Evolutionary conservation across 2,329 filamentous ascomycete genomes (phyloP), one percentile per base, ranked within the genome.

Genomic region (Monosporascus sp.): DNA sequence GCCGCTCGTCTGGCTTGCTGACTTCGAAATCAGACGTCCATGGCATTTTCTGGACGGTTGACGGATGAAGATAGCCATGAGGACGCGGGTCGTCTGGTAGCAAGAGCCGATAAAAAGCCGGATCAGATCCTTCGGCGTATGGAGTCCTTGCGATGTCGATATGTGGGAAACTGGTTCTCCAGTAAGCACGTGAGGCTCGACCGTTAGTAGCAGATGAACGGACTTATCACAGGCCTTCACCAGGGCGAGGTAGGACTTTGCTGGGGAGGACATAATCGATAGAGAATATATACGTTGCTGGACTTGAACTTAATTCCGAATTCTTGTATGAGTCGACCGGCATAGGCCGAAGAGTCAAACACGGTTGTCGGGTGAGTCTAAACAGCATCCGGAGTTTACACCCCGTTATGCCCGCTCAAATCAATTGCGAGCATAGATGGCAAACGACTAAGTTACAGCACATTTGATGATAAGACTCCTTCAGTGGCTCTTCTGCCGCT

Each of bases 1-100:
- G 62, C 7, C 62, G 52, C n/a, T 62, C 60, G 34, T 69, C 52
- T 11, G 56, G 50, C 5, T 53, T 59, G 52, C 58, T 61, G 46
- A 73, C 53, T 9, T 26, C 34, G 55, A 73, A 73, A 31, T 66
- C 64, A 1, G 61, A n/a, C 5, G 70, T 73, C 70, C 71, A 73
- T 3, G 76, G 75, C 67, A 81, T 75, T 36, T 66, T 64, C 20
- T 67, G 51, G 3, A 80, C 72, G 14, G 71, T 76, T n/a, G 61
- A 63, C 5, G 73, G 71, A 49, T 75, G 70, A 38, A 81, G 70
- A 63, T 77, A 76, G 61, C 78, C 78, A 56, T 81, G 78, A 0
- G 75, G 67, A 3, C 76, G 71, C n/a, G 68, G 52, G 56, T 81
- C 77, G 0, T 69, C 61, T 0, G 73, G 69, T 5, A 81, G 68